phyloP scores from a whole-genome alignment of 108 stramenopile genomes.

The Skeletonema menzelii region DNA sequence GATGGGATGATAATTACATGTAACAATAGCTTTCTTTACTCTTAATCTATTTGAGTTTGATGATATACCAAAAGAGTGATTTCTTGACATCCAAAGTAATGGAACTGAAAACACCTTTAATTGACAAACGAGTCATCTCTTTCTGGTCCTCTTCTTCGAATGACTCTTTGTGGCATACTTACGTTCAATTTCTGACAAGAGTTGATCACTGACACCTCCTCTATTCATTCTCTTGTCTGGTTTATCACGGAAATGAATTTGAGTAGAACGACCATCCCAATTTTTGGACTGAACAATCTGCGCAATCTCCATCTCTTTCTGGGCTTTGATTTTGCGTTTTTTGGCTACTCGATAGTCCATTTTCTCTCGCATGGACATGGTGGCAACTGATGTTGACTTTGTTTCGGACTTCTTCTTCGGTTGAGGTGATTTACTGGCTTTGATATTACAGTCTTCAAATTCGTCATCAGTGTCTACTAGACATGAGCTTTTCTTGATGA shows the following conservation, averaged over 20 bases:
- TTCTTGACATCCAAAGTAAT: too few relatives aligned
- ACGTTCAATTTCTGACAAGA: neutral
- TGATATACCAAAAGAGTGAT: neutral
- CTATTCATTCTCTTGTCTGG: neutral
- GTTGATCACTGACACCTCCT: neutral
- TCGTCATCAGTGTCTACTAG: conserved; percentile 25
- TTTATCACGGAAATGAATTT: neutral
- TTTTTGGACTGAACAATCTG: conserved; percentile 19
- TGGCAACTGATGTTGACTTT: neutral
- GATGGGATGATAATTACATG: neutral
- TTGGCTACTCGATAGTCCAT: conserved; percentile 36
- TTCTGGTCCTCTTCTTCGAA: neutral
- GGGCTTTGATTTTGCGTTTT: conserved; percentile 20
- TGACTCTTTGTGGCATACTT: neutral
- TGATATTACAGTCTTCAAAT: neutral
- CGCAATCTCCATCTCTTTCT: conserved; percentile 23
- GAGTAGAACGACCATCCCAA: conserved; percentile 4
- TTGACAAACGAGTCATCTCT: neutral
- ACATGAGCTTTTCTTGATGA: conserved; percentile 1
- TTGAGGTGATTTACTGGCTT: neutral
- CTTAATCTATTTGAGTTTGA: neutral
- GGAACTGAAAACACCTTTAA: neutral
- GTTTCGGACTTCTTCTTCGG: neutral
- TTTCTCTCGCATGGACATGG: conserved; percentile 29
- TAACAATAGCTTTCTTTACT: neutral